phyloP scores from a whole-genome alignment of 345 rosid species.

The Sonneratia alba region DNA sequence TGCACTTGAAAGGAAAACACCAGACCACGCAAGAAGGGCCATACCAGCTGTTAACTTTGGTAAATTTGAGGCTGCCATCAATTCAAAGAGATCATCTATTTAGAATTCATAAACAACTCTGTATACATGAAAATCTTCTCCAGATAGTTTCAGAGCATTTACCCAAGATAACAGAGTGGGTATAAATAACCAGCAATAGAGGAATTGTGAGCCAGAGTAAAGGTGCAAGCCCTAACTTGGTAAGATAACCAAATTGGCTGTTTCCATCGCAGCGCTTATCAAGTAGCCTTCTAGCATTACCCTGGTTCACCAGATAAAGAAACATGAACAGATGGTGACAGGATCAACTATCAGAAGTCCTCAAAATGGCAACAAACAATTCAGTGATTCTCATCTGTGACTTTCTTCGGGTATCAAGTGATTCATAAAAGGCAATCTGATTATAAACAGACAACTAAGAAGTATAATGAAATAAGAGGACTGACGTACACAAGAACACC shows the following conservation, averaged over 20 bases:
- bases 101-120: constrained; percentile 2
- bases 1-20: constrained; percentile 57
- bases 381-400: neutral
- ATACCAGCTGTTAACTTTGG: constrained; percentile 66
- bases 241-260: constrained; percentile 56
- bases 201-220: constrained; percentile 60
- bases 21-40: constrained; percentile 82
- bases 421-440: neutral
- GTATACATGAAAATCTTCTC: constrained; percentile 13
- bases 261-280: constrained; percentile 73
- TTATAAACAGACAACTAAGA: neutral
- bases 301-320: constrained; percentile 39
- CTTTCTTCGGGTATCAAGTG: neutral
- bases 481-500: too few species aligned
- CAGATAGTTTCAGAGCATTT: constrained; percentile 14
- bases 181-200: constrained; percentile 53
- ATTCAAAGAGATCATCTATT: constrained; percentile 6
- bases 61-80: constrained; percentile 56
- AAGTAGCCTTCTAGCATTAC: constrained; percentile 85
- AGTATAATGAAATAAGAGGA: too few species aligned
- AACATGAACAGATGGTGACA: neutral
- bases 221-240: constrained; percentile 90
- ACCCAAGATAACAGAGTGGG: constrained; percentile 70
- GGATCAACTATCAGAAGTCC: neutral
- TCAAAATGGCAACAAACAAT: neutral